These are phyloP conservation scores for Trichoderma aggressivum DNA, from an alignment of 2,329 filamentous ascomycete species.

Conservation along the genomic window DNA sequence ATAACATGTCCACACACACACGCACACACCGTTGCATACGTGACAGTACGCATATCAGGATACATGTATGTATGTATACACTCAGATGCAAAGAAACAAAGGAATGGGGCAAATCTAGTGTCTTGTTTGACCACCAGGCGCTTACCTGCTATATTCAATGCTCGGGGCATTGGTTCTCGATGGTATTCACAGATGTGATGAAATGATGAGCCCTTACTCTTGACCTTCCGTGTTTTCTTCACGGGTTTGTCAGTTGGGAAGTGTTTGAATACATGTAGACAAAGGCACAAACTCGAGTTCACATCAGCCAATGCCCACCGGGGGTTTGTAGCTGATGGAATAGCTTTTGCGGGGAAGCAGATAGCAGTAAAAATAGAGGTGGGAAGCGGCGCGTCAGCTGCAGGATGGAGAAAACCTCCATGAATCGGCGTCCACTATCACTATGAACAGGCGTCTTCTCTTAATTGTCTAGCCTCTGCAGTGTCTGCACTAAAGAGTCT, in stretches of 20 bases:
- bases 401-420: not conserved
- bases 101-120: not conserved
- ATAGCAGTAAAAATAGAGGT: not conserved
- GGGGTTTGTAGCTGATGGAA: no score
- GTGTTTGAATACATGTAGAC: no score
- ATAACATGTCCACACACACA: not conserved
- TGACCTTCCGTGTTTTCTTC: not conserved
- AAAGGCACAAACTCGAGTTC: no score
- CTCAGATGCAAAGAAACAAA: not conserved
- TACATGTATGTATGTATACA: not conserved
- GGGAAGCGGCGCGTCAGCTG: not conserved
- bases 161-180: constrained; percentile 5
- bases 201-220: not conserved
- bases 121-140: not conserved
- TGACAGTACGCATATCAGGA: not conserved
- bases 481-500: not conserved
- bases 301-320: not conserved
- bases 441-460: not conserved
- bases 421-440: not conserved
- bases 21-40: not conserved
- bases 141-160: constrained; percentile 15
- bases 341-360: not conserved
- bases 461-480: not conserved
- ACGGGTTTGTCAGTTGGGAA: not conserved
- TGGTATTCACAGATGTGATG: not conserved